Evolutionary conservation across 1,284 basidiomycete genomes (phyloP), one percentile per base, ranked within the genome.

Genomic region (Schizophyllum commune): DNA sequence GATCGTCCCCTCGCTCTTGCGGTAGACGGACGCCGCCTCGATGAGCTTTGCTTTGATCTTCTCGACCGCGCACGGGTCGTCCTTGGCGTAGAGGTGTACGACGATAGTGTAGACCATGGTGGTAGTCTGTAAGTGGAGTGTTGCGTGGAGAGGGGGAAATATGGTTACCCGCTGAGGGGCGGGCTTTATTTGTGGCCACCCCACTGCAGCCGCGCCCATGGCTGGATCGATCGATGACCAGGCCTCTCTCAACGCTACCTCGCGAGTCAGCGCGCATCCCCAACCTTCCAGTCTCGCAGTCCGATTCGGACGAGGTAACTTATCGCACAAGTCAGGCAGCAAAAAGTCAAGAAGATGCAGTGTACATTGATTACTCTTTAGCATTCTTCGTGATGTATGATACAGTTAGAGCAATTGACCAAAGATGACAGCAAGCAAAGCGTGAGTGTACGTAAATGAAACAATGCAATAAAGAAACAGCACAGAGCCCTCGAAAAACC

Each of bases 81-180:
- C 17, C 32, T 61, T 52, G 51, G 57, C 39, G 32, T 53, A 59
- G 1, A 61, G 20, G 21, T 59, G 54, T 17, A 59, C 61, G 32
- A 58, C 53, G 53, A 56, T 13, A n/a, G 60, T 61, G 58, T 56
- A 27, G 32, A 56, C 58, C 61, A 61, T 61, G 39, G 8, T 47
- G 39, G 39, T 47, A 17, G 39, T 2, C 5, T 27, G 27, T 2
- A 3, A 27, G 39, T 47, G 39, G 13, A 9, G 17, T 4, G 39
- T 11, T 47, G 9, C 13, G 39, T 47, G 39, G 39, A 8, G 39
- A 9, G 8, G 39, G 39, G 39, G 17, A 9, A 3, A 47, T 2
- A 17, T 13, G 9, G 39, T 13, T 47, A 11, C 39, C 39, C 39
- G 13, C 39, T 13, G 39, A 11, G 39, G 39, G 39, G 39, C 13